These are phyloP conservation scores for Polychytrium aggregatum DNA, from an alignment of 192 early-diverging fungal species.

Conservation along the genomic window DNA sequence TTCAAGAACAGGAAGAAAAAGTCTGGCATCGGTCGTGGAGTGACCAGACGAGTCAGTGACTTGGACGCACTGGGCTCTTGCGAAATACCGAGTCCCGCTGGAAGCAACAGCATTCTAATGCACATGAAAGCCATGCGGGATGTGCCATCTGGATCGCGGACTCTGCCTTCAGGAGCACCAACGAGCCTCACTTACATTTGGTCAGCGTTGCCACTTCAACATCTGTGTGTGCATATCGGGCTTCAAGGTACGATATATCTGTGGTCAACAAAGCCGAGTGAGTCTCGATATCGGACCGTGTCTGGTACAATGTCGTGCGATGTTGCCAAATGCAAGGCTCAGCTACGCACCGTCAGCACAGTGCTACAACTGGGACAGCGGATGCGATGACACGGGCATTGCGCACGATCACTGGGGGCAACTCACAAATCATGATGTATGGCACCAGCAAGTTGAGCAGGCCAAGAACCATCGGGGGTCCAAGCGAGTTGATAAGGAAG, in stretches of 20 bases:
- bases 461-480: slow-evolving; percentile 22
- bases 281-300: not conserved
- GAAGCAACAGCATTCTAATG: too few relatives aligned
- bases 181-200: not conserved
- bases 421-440: slow-evolving; percentile 32
- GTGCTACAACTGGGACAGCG: too few relatives aligned
- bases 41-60: too few relatives aligned
- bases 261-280: not conserved
- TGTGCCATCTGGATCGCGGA: too few relatives aligned
- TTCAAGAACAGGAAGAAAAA: slow-evolving; percentile 43
- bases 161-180: slow-evolving; percentile 9
- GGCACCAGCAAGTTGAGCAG: slow-evolving; percentile 23
- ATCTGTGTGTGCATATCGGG: slow-evolving; percentile 11
- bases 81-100: too few relatives aligned
- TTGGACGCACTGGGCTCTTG: too few relatives aligned
- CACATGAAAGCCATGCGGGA: too few relatives aligned
- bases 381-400: too few relatives aligned
- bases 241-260: slow-evolving; percentile 24
- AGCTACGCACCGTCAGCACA: too few relatives aligned
- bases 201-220: slow-evolving; percentile 25
- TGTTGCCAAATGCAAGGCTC: too few relatives aligned
- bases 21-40: too few relatives aligned
- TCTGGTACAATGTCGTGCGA: not conserved
- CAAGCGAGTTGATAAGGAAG: slow-evolving; percentile 18
- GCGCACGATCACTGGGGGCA: not conserved